Evolutionary conservation across 1,139 yeast genomes (phyloP).

Genomic region (Candida labiduridarum): DNA sequence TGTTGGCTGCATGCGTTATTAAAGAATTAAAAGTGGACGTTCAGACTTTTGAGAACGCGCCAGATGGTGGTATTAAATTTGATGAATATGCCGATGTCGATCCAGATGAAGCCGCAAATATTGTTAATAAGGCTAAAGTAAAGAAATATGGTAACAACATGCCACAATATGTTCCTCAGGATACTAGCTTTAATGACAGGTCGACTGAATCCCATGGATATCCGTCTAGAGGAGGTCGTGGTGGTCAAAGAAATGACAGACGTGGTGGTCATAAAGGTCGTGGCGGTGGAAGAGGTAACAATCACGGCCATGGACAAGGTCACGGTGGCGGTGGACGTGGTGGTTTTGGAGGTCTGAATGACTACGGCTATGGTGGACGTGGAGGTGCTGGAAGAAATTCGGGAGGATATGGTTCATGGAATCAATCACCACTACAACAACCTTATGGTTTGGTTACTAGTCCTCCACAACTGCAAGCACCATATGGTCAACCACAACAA

Average conservation of each 20-base stretch:
- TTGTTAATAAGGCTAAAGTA: constrained; percentile 33
- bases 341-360: constrained; percentile 10
- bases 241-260: constrained; percentile 9
- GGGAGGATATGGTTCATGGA: constrained; percentile 6
- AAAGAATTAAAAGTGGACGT: constrained; percentile 63
- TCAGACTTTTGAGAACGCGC: constrained; percentile 69
- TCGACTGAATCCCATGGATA: constrained; percentile 1
- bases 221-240: background rate
- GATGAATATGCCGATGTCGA: constrained; percentile 79
- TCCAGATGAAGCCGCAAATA: constrained; percentile 63
- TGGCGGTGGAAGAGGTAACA: constrained; percentile 9
- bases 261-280: constrained; percentile 12
- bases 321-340: constrained; percentile 13
- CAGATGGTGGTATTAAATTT: constrained; percentile 74
- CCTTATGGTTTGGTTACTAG: constrained; percentile 12
- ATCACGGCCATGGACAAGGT: constrained; percentile 6
- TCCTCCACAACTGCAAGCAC: constrained; percentile 8
- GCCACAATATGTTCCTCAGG: constrained; percentile 22
- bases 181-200: constrained; percentile 17
- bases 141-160: constrained; percentile 32
- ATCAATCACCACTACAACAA: constrained; percentile 13
- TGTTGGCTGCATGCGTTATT: constrained; percentile 69
- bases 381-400: constrained; percentile 5
- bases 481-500: constrained; percentile 10
- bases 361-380: constrained; percentile 7